phyloP scores from a whole-genome alignment of 139 green algal species.

The Protoeuglena noctilucae region DNA sequence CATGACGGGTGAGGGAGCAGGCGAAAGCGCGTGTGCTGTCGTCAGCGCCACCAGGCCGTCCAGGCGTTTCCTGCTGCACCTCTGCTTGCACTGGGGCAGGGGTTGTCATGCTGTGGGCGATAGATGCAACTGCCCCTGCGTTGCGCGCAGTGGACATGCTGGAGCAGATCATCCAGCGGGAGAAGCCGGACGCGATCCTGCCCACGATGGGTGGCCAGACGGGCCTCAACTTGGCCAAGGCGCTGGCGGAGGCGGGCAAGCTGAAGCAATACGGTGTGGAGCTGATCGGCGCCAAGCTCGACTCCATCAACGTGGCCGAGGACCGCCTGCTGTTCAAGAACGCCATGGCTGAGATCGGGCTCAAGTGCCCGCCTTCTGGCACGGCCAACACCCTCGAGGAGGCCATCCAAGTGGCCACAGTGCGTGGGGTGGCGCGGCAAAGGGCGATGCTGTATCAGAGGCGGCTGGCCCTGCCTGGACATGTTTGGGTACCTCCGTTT shows the following conservation, averaged over 20 bases:
- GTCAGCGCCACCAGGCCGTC: too few species aligned
- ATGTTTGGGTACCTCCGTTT: not conserved
- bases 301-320: slow-evolving; percentile 92
- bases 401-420: slow-evolving; percentile 13
- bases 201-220: slow-evolving; percentile 99
- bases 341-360: slow-evolving; percentile 29
- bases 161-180: slow-evolving; percentile 14
- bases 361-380: slow-evolving; percentile 13
- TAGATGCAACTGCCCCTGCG: too few species aligned
- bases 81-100: too few species aligned
- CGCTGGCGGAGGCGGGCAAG: slow-evolving; percentile 72
- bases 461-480: not conserved
- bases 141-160: too few species aligned
- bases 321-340: slow-evolving; percentile 94
- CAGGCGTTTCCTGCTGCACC: too few species aligned
- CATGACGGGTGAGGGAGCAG: too few species aligned
- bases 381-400: slow-evolving; percentile 34
- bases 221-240: slow-evolving; percentile 89
- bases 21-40: too few species aligned
- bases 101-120: too few species aligned
- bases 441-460: not conserved
- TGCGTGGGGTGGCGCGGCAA: too few species aligned
- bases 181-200: slow-evolving; percentile 89
- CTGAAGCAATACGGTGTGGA: slow-evolving; percentile 84
- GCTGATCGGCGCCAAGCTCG: slow-evolving; percentile 97